Base-by-base conservation (phyloP, 108 stramenopile species). In the Nannochloropsis gaditana region DNA sequence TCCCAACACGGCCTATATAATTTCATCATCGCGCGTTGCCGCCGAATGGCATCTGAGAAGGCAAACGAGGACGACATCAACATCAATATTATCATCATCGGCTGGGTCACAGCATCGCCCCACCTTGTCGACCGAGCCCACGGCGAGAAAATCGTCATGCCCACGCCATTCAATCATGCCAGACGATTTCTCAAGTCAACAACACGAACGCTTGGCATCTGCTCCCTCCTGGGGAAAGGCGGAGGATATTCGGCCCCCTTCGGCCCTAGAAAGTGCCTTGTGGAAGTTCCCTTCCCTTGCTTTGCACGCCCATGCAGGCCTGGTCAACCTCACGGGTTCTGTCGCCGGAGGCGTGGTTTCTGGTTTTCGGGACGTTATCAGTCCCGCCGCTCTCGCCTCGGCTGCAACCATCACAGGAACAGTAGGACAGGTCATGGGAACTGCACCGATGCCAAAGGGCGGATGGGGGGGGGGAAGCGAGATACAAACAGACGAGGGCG, bases 171-270 rank as follows among this genome's bases (percentile, higher is more conserved):
- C 59, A 15, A 73, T 73, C 59, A 73, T 73, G 4, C 59, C 59
- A 15, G 59, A 73, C 59, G 59, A 73, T 73, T 73, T n/a, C 59
- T 73, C 59, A 73, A n/a, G 59, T 73, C 59, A 73, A 73, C 59
- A 73, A 8, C 59, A 73, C n/a, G 59, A 73, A 73, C 59, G 59
- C 6, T 6, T 73, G 59, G n/a, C 59, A 15, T 73, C 59, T n/a
- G 59, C 59, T 6, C 59, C 59, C n/a, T 73, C 59, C 59, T 73
- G 59, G 59, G 19, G 59, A 15, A 73, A 73, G 59, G 59, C 59
- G 59, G 59, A 73, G 59, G 19, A 73, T n/a, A n/a, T 6, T n/a
- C 15, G n/a, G 59, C 59, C 15, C 15, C 59, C 59, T 15, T 73
- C 59, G n/a, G 59, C 59, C 59, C 1, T 73, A 15, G 59, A 73